These are phyloP conservation scores for Saturnispora halmiae DNA, from an alignment of 805 yeast genomes.

Conservation along the genomic window DNA sequence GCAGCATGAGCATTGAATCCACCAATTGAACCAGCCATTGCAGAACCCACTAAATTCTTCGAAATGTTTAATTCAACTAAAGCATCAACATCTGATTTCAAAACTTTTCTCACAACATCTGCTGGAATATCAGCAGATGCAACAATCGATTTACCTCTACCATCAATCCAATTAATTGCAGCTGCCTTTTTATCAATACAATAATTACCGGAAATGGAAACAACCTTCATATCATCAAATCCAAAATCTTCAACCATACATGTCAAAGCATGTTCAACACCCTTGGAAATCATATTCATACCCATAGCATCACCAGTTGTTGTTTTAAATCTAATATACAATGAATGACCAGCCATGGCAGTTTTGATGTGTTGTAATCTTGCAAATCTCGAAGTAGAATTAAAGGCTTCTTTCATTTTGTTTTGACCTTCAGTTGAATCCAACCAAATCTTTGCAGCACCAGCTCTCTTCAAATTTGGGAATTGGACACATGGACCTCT, in stretches of 20 bases:
- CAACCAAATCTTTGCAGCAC: conserved; percentile 90
- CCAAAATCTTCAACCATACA: conserved; percentile 84
- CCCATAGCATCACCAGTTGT: conserved; percentile 99
- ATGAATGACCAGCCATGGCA: conserved; percentile 85
- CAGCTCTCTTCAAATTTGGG: conserved; percentile 76
- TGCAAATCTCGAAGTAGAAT: conserved; percentile 96
- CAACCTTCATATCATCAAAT: conserved; percentile 86
- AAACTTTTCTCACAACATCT: conserved; percentile 66
- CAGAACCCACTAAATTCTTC: conserved; percentile 91
- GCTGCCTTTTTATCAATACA: conserved; percentile 98
- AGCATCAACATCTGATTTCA: conserved; percentile 88
- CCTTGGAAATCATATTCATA: conserved; percentile 99
- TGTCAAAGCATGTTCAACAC: conserved; percentile 81
- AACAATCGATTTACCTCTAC: conserved; percentile 96
- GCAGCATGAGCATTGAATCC: conserved; percentile 99
- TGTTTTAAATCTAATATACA: conserved; percentile 91
- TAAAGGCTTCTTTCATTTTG: conserved; percentile 76
- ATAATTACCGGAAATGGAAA: conserved; percentile 93
- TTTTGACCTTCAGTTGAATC: conserved; percentile 92
- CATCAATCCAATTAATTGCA: conserved; percentile 98
- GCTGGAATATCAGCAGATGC: conserved; percentile 91
- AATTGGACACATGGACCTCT: conserved; percentile 97
- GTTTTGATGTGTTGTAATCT: conserved; percentile 85
- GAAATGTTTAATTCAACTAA: conserved; percentile 80
- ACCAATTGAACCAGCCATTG: conserved; percentile 97